These are phyloP conservation scores for Fusarium mundagurra DNA, from an alignment of 2,329 filamentous ascomycete genomes.

Conservation along the genomic window DNA sequence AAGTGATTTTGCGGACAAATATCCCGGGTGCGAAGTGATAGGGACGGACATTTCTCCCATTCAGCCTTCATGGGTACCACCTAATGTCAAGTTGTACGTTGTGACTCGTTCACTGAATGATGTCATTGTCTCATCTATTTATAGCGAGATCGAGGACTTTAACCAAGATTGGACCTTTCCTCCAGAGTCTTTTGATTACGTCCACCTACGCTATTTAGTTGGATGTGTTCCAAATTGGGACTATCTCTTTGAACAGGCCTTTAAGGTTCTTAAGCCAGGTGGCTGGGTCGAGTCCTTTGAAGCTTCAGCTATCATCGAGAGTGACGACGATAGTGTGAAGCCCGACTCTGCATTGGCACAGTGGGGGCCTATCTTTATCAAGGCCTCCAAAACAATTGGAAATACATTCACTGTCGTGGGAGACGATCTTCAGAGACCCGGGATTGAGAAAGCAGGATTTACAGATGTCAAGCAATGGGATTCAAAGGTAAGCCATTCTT, in stretches of 20 bases:
- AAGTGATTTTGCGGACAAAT: slow-evolving; percentile 34
- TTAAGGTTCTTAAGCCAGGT: slow-evolving; percentile 22
- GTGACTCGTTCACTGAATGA: rapidly evolving
- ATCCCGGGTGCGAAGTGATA: slow-evolving; percentile 22
- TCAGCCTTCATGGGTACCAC: slow-evolving; percentile 28
- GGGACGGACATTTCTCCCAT: slow-evolving; percentile 34
- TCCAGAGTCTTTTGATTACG: slow-evolving; percentile 24
- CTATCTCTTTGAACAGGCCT: slow-evolving; percentile 8
- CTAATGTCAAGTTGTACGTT: slow-evolving; percentile 29
- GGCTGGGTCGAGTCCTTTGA: slow-evolving; percentile 29
- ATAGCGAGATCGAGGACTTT: slow-evolving; percentile 32
- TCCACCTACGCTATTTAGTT: slow-evolving; percentile 30
- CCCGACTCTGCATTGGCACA: slow-evolving; percentile 23
- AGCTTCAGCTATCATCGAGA: slow-evolving; percentile 21
- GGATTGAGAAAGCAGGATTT: slow-evolving; percentile 22
- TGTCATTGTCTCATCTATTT: background rate
- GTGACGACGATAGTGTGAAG: slow-evolving; percentile 20
- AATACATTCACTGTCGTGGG: slow-evolving; percentile 31
- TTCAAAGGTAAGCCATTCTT: background rate
- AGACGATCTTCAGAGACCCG: slow-evolving; percentile 14
- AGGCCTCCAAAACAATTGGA: slow-evolving; percentile 21
- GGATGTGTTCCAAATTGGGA: slow-evolving; percentile 30
- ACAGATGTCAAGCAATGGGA: slow-evolving; percentile 30
- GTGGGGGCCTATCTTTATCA: slow-evolving; percentile 30
- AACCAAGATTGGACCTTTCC: slow-evolving; percentile 34